Percentiles rank a stretch among this genome's conserved stretches.
These are phyloP conservation scores for Boletellus sp. DNA, from an alignment of 768 basidiomycete species.

Conservation along the genomic window DNA sequence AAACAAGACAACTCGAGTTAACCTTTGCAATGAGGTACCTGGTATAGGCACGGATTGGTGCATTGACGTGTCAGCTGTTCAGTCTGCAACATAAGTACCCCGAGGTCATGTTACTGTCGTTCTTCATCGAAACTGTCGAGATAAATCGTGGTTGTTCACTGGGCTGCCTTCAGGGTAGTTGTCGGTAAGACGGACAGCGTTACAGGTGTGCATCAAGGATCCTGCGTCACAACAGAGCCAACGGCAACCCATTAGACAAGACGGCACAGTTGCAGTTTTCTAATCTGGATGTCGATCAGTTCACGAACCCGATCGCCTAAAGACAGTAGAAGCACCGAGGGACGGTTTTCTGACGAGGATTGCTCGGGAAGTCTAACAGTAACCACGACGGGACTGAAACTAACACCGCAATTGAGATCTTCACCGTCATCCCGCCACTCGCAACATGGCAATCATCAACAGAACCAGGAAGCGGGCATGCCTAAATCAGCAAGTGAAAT, in stretches of 20 bases:
- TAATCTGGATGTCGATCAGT: too few species aligned
- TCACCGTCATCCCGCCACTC: slow-evolving; percentile 97
- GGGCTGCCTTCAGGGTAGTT: slow-evolving; percentile 19
- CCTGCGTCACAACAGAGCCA: slow-evolving; percentile 15
- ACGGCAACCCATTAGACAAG: slow-evolving; percentile 19
- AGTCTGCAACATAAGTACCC: not conserved
- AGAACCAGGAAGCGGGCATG: slow-evolving; percentile 17
- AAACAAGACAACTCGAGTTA: too few species aligned
- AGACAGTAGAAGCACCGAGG: not conserved
- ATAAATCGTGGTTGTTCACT: slow-evolving; percentile 21
- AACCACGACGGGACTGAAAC: slow-evolving; percentile 42
- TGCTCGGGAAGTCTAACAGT: not conserved
- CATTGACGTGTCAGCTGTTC: not conserved
- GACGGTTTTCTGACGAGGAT: slow-evolving; percentile 16
- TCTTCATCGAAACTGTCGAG: not conserved
- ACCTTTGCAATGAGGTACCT: slow-evolving; percentile 22
- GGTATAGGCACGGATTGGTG: slow-evolving; percentile 1
- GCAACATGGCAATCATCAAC: slow-evolving; percentile 40
- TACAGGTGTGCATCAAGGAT: slow-evolving; percentile 20
- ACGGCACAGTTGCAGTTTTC: slow-evolving; percentile 30
- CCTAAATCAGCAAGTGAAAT: slow-evolving; percentile 47
- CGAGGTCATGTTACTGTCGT: too few species aligned
- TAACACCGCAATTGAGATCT: slow-evolving; percentile 72
- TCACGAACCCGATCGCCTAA: too few species aligned
- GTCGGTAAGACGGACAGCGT: slow-evolving; percentile 23